phyloP scores from a whole-genome alignment of 495 filamentous ascomycete genomes.

The Gamarada debralockiae region DNA sequence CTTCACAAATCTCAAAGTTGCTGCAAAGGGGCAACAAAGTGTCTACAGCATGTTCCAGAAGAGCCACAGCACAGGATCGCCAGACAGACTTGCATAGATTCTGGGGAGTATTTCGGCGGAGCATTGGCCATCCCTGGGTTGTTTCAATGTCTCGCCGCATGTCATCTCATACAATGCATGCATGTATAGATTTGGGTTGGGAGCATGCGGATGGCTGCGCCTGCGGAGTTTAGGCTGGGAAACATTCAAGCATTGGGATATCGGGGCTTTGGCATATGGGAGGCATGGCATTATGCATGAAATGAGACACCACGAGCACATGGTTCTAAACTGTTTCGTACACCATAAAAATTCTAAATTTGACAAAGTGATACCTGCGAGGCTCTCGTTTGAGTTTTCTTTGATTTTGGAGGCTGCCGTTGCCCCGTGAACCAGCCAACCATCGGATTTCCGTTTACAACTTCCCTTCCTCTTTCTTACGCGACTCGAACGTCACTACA shows the following conservation, averaged over 20 bases:
- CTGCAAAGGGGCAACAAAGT: constrained; percentile 19
- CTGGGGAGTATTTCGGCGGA: not conserved
- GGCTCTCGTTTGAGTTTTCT: not conserved
- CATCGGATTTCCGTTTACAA: too few species aligned
- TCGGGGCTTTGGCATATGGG: not conserved
- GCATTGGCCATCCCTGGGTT: not conserved
- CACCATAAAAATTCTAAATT: constrained; percentile 4
- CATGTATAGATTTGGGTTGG: constrained; percentile 4
- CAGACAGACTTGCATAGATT: too few species aligned
- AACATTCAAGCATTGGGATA: not conserved
- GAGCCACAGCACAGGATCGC: not conserved
- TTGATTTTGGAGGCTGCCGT: not conserved
- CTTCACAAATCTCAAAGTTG: constrained; percentile 42
- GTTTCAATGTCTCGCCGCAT: not conserved
- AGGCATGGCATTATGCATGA: not conserved
- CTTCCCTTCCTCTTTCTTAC: too few species aligned
- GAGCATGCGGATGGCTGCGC: constrained; percentile 8
- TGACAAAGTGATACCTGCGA: too few species aligned
- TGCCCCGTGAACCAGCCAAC: too few species aligned
- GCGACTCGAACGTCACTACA: too few species aligned
- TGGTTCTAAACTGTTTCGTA: not conserved
- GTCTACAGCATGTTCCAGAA: constrained; percentile 25
- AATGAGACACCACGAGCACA: not conserved
- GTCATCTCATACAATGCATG: constrained; percentile 3
- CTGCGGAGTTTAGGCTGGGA: constrained; percentile 4